Base-by-base conservation (phyloP, 2,329 filamentous ascomycete species). In the Geoglossum cookeanum region DNA sequence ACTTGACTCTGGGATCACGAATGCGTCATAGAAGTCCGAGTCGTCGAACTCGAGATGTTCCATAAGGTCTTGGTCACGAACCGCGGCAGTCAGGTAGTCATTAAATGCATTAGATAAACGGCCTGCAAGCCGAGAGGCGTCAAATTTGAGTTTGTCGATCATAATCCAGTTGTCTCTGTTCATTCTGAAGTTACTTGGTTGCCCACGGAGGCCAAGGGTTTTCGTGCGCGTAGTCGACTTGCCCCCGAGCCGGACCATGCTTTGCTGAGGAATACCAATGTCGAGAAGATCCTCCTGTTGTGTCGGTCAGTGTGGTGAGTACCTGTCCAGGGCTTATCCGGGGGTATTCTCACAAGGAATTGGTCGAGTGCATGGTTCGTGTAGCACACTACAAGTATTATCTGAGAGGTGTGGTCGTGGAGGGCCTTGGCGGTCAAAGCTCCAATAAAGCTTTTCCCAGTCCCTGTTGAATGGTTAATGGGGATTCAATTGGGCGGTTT, bases 361-460 rank as follows among this genome's bases (percentile, higher is more conserved):
- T 87, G 74, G 56, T 84, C 79, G 0, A 83, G 67, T 0, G 81
- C 80, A 61, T 85, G 82, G 56, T 86, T 84, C 0, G 83, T 87
- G 58, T 80, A 87, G 30, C 78, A 80, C 1, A 85, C 66, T 0
- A 89, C 76, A 0, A 90, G 70, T 0, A 88, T 76, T 0, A 65
- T 77, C 32, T 77, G 70, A 0, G 61, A 22, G 0, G 76, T 79
- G 4, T 72, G 62, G 0, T 77, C 64, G 22, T 80, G 67, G 0
- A 89, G 64, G 0, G 72, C 66, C 56, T 81, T 80, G 0, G 78
- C 76, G 0, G 83, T 70, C 1, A 84, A 68, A 0, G 83, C 79
- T 0, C 85, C 85, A 2, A 87, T 76, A 60, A 86, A 86, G 0
- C 83, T 87, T 61, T 90, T 90, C 0, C 85, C 85, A 0, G 84